A percentile compares a stretch with the other conserved stretches of the same genome.
Evolutionary conservation across 768 basidiomycete species (phyloP).

Genomic region (Lactarius evosmus): DNA sequence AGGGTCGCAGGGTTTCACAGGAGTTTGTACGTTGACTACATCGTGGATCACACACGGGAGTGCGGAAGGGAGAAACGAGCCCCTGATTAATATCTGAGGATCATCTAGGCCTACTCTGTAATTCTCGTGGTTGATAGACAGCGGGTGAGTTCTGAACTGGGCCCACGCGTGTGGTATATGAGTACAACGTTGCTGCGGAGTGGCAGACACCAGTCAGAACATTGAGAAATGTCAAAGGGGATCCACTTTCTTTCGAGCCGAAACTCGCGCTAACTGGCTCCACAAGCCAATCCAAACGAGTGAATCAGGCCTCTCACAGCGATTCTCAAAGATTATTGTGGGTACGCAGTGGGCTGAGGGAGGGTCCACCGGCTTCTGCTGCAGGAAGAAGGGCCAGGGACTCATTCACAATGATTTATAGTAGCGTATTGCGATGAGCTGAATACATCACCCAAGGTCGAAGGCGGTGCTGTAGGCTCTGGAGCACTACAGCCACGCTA

Average conservation of each 20-base stretch:
- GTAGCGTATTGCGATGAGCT: background rate
- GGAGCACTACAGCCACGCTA: background rate
- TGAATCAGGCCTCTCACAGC: background rate
- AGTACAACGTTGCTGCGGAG: background rate
- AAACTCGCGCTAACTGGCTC: background rate
- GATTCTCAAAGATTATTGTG: background rate
- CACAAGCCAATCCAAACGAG: background rate
- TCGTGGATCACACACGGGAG: background rate
- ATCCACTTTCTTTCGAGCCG: background rate
- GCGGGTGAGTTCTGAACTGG: background rate
- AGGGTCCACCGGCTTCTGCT: background rate
- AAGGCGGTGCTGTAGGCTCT: background rate
- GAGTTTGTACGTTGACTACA: background rate
- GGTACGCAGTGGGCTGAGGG: no score
- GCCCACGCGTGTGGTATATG: background rate
- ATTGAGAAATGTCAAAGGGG: background rate
- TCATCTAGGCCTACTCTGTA: background rate
- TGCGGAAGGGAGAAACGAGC: background rate
- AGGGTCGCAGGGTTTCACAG: background rate
- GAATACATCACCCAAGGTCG: background rate
- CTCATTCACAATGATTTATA: background rate
- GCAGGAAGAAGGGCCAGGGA: background rate
- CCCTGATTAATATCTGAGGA: background rate
- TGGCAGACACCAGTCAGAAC: background rate
- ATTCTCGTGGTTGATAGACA: background rate